Conservation (phyloP, 108 stramenopile genomes). For the Fragilaria crotonensis region DNA sequence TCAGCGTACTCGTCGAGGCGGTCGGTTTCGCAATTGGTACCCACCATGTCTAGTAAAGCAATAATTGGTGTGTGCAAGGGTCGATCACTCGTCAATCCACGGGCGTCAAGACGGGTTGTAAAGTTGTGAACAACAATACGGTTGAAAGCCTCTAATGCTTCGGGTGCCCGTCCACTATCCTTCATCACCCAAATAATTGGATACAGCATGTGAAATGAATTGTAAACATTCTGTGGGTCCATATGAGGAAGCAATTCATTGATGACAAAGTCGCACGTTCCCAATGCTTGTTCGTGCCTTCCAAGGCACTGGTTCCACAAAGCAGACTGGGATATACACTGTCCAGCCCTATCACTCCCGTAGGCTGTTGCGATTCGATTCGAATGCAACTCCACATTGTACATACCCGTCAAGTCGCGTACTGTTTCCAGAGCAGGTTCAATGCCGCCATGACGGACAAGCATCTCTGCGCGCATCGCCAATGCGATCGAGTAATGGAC, state of each 20-base stretch:
- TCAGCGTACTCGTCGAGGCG: conserved; percentile 34
- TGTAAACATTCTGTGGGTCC: conserved; percentile 44
- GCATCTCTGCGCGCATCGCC: conserved; percentile 53
- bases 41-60: conserved; percentile 38
- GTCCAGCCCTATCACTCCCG: conserved; percentile 51
- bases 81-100: conserved; percentile 33
- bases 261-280: conserved; percentile 36
- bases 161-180: conserved; percentile 32
- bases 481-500: conserved; percentile 53
- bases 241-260: conserved; percentile 47
- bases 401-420: conserved; percentile 7
- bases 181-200: conserved; percentile 43
- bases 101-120: conserved; percentile 31
- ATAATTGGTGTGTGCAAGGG: conserved; percentile 44
- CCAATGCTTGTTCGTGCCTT: conserved; percentile 29
- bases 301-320: conserved; percentile 35
- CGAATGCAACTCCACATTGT: conserved; percentile 48
- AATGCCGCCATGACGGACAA: conserved; percentile 34
- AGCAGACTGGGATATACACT: conserved; percentile 38
- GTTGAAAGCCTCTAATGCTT: conserved; percentile 34
- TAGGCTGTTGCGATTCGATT: conserved; percentile 34
- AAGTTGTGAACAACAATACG: conserved; percentile 33
- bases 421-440: conserved; percentile 39
- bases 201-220: conserved; percentile 41
- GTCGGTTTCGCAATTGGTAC: conserved; percentile 17